phyloP scores from a whole-genome alignment of 352 stramenopile species.

The Phytopythium oedochilum region DNA sequence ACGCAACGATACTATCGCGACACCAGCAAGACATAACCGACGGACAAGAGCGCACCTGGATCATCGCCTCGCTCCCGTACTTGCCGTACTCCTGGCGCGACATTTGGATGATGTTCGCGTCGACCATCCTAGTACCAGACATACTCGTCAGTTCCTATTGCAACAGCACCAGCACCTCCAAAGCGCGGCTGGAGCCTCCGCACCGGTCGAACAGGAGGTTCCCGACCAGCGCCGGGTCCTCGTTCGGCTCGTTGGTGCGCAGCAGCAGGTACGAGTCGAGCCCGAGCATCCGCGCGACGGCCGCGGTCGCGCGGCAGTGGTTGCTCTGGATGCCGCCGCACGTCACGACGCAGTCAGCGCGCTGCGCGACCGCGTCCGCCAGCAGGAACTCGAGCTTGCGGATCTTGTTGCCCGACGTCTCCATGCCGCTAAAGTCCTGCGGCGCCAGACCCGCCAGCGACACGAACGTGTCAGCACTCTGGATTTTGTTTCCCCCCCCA shows the following conservation, averaged over 20 bases:
- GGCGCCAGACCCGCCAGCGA: no score
- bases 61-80: constrained; percentile 78
- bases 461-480: no score
- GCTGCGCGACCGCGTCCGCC: constrained; percentile 83
- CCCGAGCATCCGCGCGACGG: constrained; percentile 84
- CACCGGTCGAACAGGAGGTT: constrained; percentile 78
- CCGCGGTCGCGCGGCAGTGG: constrained; percentile 88
- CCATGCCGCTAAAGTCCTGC: constrained; percentile 84
- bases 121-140: constrained; percentile 42
- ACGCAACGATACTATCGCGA: neutral
- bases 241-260: constrained; percentile 67
- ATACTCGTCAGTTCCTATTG: neutral
- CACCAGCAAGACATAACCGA: neutral
- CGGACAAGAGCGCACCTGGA: constrained; percentile 33
- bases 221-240: constrained; percentile 62
- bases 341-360: constrained; percentile 88
- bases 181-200: no score
- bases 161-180: no score
- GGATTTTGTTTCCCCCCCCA: no score
- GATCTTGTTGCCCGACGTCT: constrained; percentile 95
- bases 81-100: constrained; percentile 75
- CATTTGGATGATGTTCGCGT: constrained; percentile 74
- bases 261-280: constrained; percentile 91
- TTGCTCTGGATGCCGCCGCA: constrained; percentile 93
- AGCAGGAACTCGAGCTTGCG: constrained; percentile 95